Evolutionary conservation across 1,139 yeast genomes (phyloP), one percentile per base, ranked within the genome.

Genomic region (Martiniozyma asiatica): DNA sequence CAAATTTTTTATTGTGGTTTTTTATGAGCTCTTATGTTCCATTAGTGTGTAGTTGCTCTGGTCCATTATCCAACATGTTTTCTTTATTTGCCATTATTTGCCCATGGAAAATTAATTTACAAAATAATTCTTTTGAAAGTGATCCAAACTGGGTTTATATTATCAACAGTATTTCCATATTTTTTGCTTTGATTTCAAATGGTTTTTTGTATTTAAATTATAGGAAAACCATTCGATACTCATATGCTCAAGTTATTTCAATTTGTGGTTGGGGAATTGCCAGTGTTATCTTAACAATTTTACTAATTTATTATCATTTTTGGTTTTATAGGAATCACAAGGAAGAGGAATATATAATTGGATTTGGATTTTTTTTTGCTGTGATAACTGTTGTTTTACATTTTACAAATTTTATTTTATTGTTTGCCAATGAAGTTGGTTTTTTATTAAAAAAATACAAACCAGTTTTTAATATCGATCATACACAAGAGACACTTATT

Each of bases 321-420:
- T 34, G 40, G 30, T 47, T 44, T 30, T 37, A 39, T 24, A 29
- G 22, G 35, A 38, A 34, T 9, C 31, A 42, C 28, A 25, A 31
- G 8, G 35, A 46, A 25, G 31, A 32, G 8, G 15, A 26, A 5
- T 55, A 50, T 35, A 19, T 18, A 1, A 50, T 61, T 4, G 63
- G 82, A 0, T 76, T 71, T 41, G 94, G 92, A 1, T 84, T 68
- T 45, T 84, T 85, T 82, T 77, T 65, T 50, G 93, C 84, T 0
- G 67, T 68, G 1, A 58, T 76, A 38, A 78, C 93, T 0, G 63
- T 72, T 3, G 57, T 62, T 2, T 51, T 79, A 20, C 82, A 84
- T 50, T 64, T 69, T 35, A 26, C 54, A 4, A 76, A 85, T 40
- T 63, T 73, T 5, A 17, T 61, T 1, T 49, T 75, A 14, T 57